Evolutionary conservation across 495 filamentous ascomycete species (phyloP).

Genomic region (Aspergillus carlsbadensis): DNA sequence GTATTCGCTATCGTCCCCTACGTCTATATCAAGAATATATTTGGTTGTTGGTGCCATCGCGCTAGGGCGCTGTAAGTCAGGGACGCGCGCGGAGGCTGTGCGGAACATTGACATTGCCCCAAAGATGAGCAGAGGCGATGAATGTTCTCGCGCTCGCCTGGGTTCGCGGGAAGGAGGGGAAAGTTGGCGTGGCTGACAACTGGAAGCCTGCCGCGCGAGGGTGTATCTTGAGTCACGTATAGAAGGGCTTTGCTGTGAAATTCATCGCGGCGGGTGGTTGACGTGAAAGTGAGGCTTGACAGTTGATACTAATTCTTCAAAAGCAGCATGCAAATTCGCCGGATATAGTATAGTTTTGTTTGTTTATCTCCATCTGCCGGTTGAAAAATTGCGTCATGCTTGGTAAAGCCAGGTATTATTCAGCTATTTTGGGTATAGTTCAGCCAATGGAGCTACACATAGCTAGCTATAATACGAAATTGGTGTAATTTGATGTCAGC

Average conservation of each 20-base stretch:
- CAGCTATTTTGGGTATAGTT: background rate
- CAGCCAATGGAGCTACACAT: background rate
- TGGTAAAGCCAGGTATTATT: background rate
- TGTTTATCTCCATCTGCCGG: constrained; percentile 3
- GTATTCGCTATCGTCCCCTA: constrained; percentile 26
- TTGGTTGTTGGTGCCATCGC: constrained; percentile 18
- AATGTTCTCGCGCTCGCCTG: background rate
- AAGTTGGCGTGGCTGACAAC: background rate
- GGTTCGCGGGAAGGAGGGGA: background rate
- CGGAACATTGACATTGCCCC: constrained; percentile 31
- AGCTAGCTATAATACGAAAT: background rate
- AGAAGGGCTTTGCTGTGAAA: background rate
- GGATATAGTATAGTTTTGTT: constrained; percentile 15
- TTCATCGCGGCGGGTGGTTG: background rate
- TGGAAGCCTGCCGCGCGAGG: background rate
- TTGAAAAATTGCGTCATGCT: background rate
- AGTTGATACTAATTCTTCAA: background rate
- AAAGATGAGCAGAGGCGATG: background rate
- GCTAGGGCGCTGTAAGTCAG: constrained; percentile 24
- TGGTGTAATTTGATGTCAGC: background rate
- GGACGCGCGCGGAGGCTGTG: constrained; percentile 23
- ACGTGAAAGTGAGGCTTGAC: constrained; percentile 5
- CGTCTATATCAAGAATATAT: constrained; percentile 35
- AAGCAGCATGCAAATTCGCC: constrained; percentile 17
- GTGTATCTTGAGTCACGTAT: background rate